Base-by-base conservation (phyloP, 2,329 filamentous ascomycete species). In the Phialophora verrucosa region DNA sequence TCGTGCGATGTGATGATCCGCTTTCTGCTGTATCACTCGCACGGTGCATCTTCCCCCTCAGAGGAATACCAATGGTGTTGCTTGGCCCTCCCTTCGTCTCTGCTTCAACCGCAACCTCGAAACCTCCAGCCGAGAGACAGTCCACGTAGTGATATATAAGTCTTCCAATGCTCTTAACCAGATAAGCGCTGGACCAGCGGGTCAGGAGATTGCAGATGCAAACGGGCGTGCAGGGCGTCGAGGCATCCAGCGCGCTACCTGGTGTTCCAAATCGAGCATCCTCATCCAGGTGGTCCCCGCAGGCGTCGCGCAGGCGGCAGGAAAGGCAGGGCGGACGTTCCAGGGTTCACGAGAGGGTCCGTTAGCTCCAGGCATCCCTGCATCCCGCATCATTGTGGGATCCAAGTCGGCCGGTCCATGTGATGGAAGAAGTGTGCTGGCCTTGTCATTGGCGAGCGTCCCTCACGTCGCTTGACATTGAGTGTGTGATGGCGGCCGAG, bases 401-500 rank as follows among this genome's bases (percentile, higher is more conserved):
- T 55, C 47, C 51, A 67, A 51, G 58, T 17, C 14, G 5, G 38
- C 12, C 38, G 38, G 38, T 44, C 17, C 54, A 47, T 35, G 65
- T 64, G 53, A 60, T 38, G 65, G 65, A 60, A 56, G 31, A 23
- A 53, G 60, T 66, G 65, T 65, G 65, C 65, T 60, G 57, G 51
- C 14, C 53, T n/a, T 49, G 35, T 66, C 59, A 70, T 70, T 70
- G 65, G 66, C 20, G 42, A 12, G 27, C 42, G 35, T n/a, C n/a
- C 38, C 4, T 23, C 14, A 27, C 38, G 50, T 42, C 11, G 55
- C 23, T 35, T 17, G 59, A 29, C 27, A 31, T 35, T 38, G 50
- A 55, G 56, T 65, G 68, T 70, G 68, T 70, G 68, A 70, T 62
- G 50, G 60, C 51, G 51, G 35, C 32, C 20, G n/a, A 8, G n/a